Evolutionary conservation across 2,329 filamentous ascomycete genomes (phyloP), one percentile per base, ranked within the genome.

Genomic region (Beauveria pseudobassiana): DNA sequence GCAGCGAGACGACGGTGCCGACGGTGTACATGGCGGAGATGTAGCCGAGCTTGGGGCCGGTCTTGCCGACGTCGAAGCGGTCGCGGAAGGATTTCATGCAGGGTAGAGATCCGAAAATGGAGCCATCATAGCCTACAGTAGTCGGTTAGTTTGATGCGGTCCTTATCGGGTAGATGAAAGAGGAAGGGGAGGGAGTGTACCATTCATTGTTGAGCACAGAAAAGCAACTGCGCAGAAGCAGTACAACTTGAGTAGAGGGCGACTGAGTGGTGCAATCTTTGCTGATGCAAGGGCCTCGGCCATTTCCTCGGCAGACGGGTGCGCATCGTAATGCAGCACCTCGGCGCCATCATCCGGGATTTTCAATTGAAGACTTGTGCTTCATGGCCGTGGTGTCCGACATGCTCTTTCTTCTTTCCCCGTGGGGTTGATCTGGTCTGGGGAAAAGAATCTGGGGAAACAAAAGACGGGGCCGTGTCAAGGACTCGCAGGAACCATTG

Each of bases 61-160:
- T 46, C 24, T 59, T 59, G 55, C 43, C 49, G 18, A 57, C 55
- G 24, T 45, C 16, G 24, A 63, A 58, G 5, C 50, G 57, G 18
- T 61, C 46, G 7, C 56, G 52, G 46, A 64, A 61, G 20, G 57
- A 55, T 2, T 53, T 40, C 61, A 63, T 45, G 18, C 52, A 60
- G 2, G 83, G 82, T 65, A 83, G 80, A 24, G 77, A 74, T 3
- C 73, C 72, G 71, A 78, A 76, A 49, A 86, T 75, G 28, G 79
- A 81, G 24, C 81, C 81, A 67, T 86, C 82, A 50, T 65, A 67
- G 3, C 66, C 67, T 66, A 61, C 50, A 24, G 61, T 49, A 26
- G 26, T 20, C 3, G 18, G 16, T 46, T 22, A 4, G 20, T 40
- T 18, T 18, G 38, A 14, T 50, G 3, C 12, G n/a, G 43, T 26